These are phyloP conservation scores for Oryza rufipogon DNA, from an alignment of 176 grass and related monocot genomes.

Conservation along the genomic window DNA sequence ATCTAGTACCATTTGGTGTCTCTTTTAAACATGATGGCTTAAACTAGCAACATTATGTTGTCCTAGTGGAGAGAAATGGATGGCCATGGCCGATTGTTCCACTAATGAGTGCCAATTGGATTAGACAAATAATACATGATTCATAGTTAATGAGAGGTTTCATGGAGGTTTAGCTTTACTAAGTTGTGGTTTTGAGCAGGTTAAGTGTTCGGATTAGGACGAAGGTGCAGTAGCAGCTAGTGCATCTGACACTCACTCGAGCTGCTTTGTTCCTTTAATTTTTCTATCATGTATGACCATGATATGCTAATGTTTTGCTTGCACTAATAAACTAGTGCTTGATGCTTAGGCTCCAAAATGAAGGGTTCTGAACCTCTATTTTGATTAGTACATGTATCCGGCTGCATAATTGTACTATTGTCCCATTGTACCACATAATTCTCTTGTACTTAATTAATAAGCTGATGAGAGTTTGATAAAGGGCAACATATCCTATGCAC, in stretches of 20 bases:
- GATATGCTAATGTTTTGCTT: constrained; percentile 46
- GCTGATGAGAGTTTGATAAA: background rate
- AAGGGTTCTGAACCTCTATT: constrained; percentile 12
- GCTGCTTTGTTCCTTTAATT: constrained; percentile 31
- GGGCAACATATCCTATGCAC: too few species aligned
- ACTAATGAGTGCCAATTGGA: constrained; percentile 45
- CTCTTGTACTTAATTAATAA: background rate
- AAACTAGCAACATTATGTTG: constrained; percentile 40
- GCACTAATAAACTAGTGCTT: constrained; percentile 39
- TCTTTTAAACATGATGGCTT: constrained; percentile 11
- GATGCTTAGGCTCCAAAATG: constrained; percentile 3
- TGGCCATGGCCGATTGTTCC: constrained; percentile 42
- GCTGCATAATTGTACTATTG: background rate
- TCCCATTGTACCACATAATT: background rate
- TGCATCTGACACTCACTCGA: constrained; percentile 51
- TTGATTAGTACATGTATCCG: background rate
- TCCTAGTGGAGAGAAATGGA: constrained; percentile 31
- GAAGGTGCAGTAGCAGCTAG: constrained; percentile 41
- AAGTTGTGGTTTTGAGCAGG: constrained; percentile 43
- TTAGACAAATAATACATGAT: constrained; percentile 36
- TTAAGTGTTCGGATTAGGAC: constrained; percentile 44
- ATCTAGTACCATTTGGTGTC: constrained; percentile 34
- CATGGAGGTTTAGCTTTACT: constrained; percentile 40
- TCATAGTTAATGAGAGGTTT: constrained; percentile 33
- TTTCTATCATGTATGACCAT: constrained; percentile 8